phyloP scores from a whole-genome alignment of 805 yeast genomes.

The Pichia paraexigua region DNA sequence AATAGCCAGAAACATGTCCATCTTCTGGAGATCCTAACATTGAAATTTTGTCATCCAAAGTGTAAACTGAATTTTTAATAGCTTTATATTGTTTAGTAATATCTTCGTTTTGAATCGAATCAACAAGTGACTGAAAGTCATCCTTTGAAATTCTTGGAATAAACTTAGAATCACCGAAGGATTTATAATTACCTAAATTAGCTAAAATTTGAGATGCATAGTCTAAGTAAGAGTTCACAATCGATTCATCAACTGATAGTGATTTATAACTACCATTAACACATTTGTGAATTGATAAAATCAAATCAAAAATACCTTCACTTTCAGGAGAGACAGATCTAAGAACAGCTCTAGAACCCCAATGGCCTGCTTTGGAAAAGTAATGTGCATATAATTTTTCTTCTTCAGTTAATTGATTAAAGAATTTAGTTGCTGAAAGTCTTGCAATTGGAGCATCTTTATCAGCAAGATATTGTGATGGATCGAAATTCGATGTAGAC shows the following conservation, averaged over 20 bases:
- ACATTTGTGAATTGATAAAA: conserved; percentile 48
- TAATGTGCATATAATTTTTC: conserved; percentile 76
- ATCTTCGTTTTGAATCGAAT: conserved; percentile 30
- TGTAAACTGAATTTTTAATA: conserved; percentile 44
- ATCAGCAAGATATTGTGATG: conserved; percentile 42
- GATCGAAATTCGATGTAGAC: conserved; percentile 7
- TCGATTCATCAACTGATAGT: conserved; percentile 28
- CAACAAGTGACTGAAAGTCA: conserved; percentile 43
- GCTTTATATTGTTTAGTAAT: conserved; percentile 31
- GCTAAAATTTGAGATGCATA: conserved; percentile 69
- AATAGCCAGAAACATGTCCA: conserved; percentile 72
- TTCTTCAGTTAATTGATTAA: conserved; percentile 50
- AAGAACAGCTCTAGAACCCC: conserved; percentile 72
- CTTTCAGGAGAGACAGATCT: conserved; percentile 80
- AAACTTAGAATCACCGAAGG: conserved; percentile 85
- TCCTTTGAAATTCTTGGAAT: conserved; percentile 52
- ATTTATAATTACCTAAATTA: conserved; percentile 73
- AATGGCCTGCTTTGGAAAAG: conserved; percentile 75
- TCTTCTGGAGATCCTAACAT: conserved; percentile 72
- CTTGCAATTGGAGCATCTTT: conserved; percentile 62
- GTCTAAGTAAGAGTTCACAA: conserved; percentile 47
- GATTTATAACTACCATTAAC: conserved; percentile 40
- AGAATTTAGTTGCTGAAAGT: conserved; percentile 60
- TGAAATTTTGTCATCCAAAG: conserved; percentile 38
- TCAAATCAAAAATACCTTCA: conserved; percentile 65